Conservation (phyloP, 805 yeast genomes). For the Ogataea haglerorum region DNA sequence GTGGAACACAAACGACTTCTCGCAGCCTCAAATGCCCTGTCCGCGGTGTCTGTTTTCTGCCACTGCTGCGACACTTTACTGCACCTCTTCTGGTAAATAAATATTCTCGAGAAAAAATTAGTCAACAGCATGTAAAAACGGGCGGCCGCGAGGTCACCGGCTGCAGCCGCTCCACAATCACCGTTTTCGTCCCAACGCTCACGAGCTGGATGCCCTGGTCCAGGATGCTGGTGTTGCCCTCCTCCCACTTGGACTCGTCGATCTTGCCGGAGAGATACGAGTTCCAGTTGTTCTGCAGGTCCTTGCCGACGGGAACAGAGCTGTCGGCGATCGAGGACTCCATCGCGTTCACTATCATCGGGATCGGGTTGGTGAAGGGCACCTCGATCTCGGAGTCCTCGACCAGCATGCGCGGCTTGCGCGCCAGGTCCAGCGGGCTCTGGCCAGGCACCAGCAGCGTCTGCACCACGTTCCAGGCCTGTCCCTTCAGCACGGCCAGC, state of each 20-base stretch:
- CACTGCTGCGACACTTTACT: no score
- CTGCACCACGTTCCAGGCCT: slow-evolving; percentile 73
- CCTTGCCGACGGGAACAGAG: slow-evolving; percentile 11
- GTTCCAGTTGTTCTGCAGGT: slow-evolving; percentile 31
- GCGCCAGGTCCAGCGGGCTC: slow-evolving; percentile 65
- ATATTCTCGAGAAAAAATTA: neutral
- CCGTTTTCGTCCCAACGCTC: slow-evolving; percentile 38
- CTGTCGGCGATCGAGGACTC: slow-evolving; percentile 33
- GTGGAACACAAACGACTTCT: no score
- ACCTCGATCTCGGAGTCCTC: slow-evolving; percentile 61
- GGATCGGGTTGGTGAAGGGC: slow-evolving; percentile 42
- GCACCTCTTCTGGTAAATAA: neutral
- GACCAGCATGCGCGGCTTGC: slow-evolving; percentile 53
- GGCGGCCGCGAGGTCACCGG: slow-evolving; percentile 55
- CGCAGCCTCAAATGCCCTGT: no score
- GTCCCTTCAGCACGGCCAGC: slow-evolving; percentile 70
- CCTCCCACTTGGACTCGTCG: slow-evolving; percentile 25
- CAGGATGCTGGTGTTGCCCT: slow-evolving; percentile 12
- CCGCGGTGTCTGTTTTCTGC: no score
- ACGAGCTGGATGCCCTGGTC: slow-evolving; percentile 15
- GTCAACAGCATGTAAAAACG: slow-evolving; percentile 63
- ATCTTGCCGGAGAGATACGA: slow-evolving; percentile 30
- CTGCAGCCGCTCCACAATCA: slow-evolving; percentile 58
- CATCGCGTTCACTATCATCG: slow-evolving; percentile 42
- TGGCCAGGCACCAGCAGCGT: slow-evolving; percentile 52